Evolutionary conservation across 192 early-diverging fungal species (phyloP), one percentile per base, ranked within the genome.

Genomic region (Dissophora ornata): DNA sequence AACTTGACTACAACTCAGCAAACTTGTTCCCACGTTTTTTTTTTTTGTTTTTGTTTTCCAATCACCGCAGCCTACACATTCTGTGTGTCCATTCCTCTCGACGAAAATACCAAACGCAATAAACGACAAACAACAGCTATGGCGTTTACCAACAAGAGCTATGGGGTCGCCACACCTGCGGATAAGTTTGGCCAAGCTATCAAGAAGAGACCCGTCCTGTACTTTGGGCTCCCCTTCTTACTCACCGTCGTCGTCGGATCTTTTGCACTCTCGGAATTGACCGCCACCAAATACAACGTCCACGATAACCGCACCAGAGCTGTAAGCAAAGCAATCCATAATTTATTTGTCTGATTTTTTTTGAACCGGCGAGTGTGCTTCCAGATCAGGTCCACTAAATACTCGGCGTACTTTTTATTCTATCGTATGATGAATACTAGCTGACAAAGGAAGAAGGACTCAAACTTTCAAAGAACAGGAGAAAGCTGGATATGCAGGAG

Each of bases 251-350:
- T 94, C 18, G 88, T 78, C 30, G 92, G 89, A 45, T 89, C 92
- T 10, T 89, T 89, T 79, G 88, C 86, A 7, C 82, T 96, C 33
- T 80, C 88, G 26, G 84, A 89, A 28, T 74, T 93, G 22, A 90
- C 92, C 13, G 84, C 94, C 58, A 92, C 91, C 33, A 87, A 89
- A 66, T 93, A 91, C 62, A 92, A 96, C 71, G 83, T 90, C 40
- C 85, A 90, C 38, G 91, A 93, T 68, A 69, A 71, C 57, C 84
- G 83, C 33, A 70, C 84, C 7, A 73, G 84, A 56, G 42, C 66
- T 59, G 86, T 87, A 69, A 67, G 25, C 18, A 24, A 38, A 38
- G 13, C 6, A 38, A 38, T 13, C 36, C 36, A 38, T 38, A 13
- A 38, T 38, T 13, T 38, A 38, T 38, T 38, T 38, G 6, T 9